These are phyloP conservation scores for Neodidymelliopsis sp. DNA, from an alignment of 2,329 filamentous ascomycete species.

Conservation along the genomic window DNA sequence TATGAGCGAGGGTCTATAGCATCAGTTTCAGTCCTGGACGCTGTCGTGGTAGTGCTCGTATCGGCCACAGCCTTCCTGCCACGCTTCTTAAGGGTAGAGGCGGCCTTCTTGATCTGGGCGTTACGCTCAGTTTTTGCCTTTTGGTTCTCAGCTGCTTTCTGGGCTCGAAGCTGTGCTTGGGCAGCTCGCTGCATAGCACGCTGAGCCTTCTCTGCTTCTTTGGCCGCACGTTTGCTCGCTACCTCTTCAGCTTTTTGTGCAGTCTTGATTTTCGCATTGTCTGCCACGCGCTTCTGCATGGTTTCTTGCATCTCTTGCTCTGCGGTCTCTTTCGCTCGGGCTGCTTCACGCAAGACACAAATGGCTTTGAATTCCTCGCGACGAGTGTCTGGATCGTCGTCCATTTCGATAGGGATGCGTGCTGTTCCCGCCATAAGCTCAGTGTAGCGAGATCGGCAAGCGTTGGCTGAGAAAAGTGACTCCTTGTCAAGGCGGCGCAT, in stretches of 20 bases:
- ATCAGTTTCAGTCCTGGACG: constrained; percentile 21
- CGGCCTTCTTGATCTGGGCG: constrained; percentile 25
- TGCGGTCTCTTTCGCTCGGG: constrained; percentile 30
- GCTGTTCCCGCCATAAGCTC: constrained; percentile 54
- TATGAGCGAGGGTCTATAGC: constrained; percentile 34
- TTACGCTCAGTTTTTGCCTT: constrained; percentile 25
- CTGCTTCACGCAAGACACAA: constrained; percentile 26
- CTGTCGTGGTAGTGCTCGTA: background rate
- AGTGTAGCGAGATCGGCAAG: constrained; percentile 55
- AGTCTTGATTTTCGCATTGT: constrained; percentile 25
- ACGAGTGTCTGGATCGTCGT: constrained; percentile 51
- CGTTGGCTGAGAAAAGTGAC: constrained; percentile 55
- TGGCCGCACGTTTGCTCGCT: constrained; percentile 24
- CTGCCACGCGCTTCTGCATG: constrained; percentile 25
- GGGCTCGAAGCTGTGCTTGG: constrained; percentile 24
- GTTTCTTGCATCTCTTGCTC: constrained; percentile 24
- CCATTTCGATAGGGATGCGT: constrained; percentile 53
- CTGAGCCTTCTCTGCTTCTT: constrained; percentile 27
- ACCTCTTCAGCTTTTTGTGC: constrained; percentile 36
- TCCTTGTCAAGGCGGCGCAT: constrained; percentile 51
- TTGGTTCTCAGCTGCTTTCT: constrained; percentile 26
- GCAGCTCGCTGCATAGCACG: constrained; percentile 34
- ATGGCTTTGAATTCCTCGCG: constrained; percentile 37
- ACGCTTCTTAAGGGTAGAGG: constrained; percentile 3
- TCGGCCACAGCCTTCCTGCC: background rate